Evolutionary conservation across 768 basidiomycete genomes (phyloP).

Genomic region (Suillus cothurnatus): DNA sequence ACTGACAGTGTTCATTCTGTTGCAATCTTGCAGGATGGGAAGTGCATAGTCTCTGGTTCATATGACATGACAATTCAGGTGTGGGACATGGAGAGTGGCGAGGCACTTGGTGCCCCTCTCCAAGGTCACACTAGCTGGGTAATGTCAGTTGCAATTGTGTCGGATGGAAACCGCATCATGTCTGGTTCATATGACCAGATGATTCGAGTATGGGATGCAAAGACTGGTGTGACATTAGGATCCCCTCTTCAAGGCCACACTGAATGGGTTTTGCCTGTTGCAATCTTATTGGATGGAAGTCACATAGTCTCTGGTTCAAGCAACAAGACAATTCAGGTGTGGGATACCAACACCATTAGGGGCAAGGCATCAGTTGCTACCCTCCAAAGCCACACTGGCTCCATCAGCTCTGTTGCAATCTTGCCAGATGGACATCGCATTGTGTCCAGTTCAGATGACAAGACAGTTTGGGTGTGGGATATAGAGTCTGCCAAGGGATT

Average conservation of each 20-base stretch:
- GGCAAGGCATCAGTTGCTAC: neutral
- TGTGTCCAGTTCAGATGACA: conserved; percentile 8
- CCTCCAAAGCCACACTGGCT: neutral
- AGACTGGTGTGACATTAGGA: neutral
- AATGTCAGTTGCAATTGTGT: neutral
- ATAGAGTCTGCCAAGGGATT: neutral
- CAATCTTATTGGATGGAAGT: neutral
- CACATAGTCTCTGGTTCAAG: neutral
- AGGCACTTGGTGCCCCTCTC: neutral
- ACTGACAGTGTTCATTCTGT: conserved; percentile 9
- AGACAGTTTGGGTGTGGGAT: conserved; percentile 1
- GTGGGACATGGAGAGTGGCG: conserved; percentile 15
- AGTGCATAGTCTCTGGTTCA: conserved; percentile 4
- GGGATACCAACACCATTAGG: neutral
- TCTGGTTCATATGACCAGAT: conserved; percentile 9
- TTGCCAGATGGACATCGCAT: conserved; percentile 7
- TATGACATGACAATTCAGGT: neutral
- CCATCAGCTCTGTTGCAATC: neutral
- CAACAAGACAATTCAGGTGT: neutral
- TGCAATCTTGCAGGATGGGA: conserved; percentile 11
- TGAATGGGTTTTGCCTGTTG: neutral
- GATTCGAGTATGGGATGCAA: conserved; percentile 4
- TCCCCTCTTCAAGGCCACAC: conserved; percentile 6
- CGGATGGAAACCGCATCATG: conserved; percentile 1
- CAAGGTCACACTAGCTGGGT: neutral